These are phyloP conservation scores for Lophium mytilinum DNA, from an alignment of 495 filamentous ascomycete genomes.

Conservation along the genomic window DNA sequence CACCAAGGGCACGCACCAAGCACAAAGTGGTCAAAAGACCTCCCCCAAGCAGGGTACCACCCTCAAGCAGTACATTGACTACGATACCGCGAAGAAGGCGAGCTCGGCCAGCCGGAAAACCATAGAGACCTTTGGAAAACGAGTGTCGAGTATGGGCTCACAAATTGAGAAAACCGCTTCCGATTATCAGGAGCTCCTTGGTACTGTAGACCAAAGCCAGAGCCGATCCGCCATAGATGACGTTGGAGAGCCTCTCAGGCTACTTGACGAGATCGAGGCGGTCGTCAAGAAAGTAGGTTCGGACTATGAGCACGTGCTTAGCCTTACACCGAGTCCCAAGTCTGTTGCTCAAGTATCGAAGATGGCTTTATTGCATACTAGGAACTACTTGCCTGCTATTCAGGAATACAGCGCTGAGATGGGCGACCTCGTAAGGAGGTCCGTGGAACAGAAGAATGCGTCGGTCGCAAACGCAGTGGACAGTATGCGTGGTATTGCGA, in stretches of 20 bases:
- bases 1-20: constrained; percentile 7
- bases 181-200: constrained; percentile 45
- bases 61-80: constrained; percentile 65
- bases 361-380: constrained; percentile 77
- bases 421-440: constrained; percentile 59
- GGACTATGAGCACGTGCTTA: constrained; percentile 73
- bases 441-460: constrained; percentile 54
- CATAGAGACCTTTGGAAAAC: constrained; percentile 45
- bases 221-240: constrained; percentile 27
- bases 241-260: constrained; percentile 41
- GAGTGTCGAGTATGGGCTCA: constrained; percentile 44
- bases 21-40: constrained; percentile 9
- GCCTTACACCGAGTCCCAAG: constrained; percentile 58
- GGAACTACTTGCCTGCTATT: constrained; percentile 77
- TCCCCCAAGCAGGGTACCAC: constrained; percentile 32
- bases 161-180: constrained; percentile 45
- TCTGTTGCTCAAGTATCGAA: constrained; percentile 74
- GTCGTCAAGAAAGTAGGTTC: constrained; percentile 77
- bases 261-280: constrained; percentile 79
- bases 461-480: constrained; percentile 49
- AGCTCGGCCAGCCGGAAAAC: constrained; percentile 42
- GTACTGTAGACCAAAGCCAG: constrained; percentile 32
- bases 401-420: constrained; percentile 64
- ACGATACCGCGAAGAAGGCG: constrained; percentile 56
- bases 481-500: constrained; percentile 72